Base-by-base conservation (phyloP, 2,329 filamentous ascomycete genomes). In the Cytospora chrysosperma region DNA sequence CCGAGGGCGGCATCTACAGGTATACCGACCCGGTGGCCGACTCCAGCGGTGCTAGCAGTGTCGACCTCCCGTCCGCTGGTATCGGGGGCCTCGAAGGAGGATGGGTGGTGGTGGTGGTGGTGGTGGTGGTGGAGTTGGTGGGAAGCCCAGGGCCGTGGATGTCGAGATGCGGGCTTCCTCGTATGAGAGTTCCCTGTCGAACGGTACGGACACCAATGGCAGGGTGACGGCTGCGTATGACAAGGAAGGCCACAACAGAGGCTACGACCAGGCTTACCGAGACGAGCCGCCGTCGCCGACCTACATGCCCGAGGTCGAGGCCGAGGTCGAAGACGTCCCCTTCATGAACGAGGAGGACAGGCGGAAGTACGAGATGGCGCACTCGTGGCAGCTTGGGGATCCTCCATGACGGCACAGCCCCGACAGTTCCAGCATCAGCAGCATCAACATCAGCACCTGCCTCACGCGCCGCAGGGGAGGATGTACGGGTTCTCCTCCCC, bases 271-370 rank as follows among this genome's bases (percentile, higher is more conserved):
- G 9, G 49, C 55, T n/a, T 64, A 64, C 40, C 34, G 40, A 24
- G 61, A 65, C 10, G 61, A 60, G 1, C 37, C 62, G 6, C 43
- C 26, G 9, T 59, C 64, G 24, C 88, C 86, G 0, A 80, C 92
- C 32, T 87, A 87, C 69, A 77, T 88, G 71, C 89, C 90, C 0
- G 28, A 30, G 28, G 28, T 9, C 28, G 28, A 30, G 28, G 28
- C 9, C 3, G 27, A 55, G 43, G 40, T 24, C n/a, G n/a, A 32
- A 21, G 50, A 59, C 32, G 2, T 59, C 10, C 90, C 84, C 70
- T 85, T 94, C 70, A 91, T 96, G 85, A 86, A 86, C 67, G 87
- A 89, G 8, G 91, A 95, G 73, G 91, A 94, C 71, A 84, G 86
- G 40, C 84, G 83, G 67, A 90, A 92, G 71, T 91, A 93, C 72